These are phyloP conservation scores for Lanmaoa pseudosensibilis DNA, from an alignment of 768 basidiomycete genomes.

Conservation along the genomic window DNA sequence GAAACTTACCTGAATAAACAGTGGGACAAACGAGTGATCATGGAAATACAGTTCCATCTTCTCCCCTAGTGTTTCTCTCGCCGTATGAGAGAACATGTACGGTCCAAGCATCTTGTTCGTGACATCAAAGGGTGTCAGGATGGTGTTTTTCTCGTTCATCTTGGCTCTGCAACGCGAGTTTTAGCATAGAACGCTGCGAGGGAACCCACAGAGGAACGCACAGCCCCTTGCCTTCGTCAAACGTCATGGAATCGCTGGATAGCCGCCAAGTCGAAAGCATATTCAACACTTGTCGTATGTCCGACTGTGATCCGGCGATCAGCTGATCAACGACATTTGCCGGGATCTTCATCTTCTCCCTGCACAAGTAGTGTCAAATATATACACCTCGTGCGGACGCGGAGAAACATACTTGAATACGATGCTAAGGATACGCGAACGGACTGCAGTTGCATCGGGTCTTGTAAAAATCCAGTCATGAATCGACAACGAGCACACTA, in stretches of 20 bases:
- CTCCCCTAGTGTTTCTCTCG: constrained; percentile 78
- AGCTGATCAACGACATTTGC: constrained; percentile 92
- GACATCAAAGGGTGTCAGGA: constrained; percentile 91
- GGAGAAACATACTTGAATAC: constrained; percentile 73
- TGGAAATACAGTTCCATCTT: constrained; percentile 98
- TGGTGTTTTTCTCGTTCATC: constrained; percentile 89
- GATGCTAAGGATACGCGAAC: constrained; percentile 87
- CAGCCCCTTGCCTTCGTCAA: constrained; percentile 91
- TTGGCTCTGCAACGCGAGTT: constrained; percentile 54
- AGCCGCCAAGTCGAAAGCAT: constrained; percentile 98
- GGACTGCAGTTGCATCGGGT: constrained; percentile 71
- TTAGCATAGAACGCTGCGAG: constrained; percentile 2
- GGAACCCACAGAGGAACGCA: constrained; percentile 40
- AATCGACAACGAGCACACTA: neutral
- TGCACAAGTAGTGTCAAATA: constrained; percentile 28
- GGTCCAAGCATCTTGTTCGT: constrained; percentile 89
- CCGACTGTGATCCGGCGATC: constrained; percentile 84
- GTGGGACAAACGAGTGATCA: constrained; percentile 89
- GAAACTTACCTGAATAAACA: constrained; percentile 83
- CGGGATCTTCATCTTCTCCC: constrained; percentile 92
- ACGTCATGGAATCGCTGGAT: constrained; percentile 77
- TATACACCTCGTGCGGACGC: no score
- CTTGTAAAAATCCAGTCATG: constrained; percentile 39
- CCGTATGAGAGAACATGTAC: constrained; percentile 81
- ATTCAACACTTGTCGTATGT: constrained; percentile 95